Base-by-base conservation (phyloP, 2,329 filamentous ascomycete genomes). In the Fragosphaeria purpurea region DNA sequence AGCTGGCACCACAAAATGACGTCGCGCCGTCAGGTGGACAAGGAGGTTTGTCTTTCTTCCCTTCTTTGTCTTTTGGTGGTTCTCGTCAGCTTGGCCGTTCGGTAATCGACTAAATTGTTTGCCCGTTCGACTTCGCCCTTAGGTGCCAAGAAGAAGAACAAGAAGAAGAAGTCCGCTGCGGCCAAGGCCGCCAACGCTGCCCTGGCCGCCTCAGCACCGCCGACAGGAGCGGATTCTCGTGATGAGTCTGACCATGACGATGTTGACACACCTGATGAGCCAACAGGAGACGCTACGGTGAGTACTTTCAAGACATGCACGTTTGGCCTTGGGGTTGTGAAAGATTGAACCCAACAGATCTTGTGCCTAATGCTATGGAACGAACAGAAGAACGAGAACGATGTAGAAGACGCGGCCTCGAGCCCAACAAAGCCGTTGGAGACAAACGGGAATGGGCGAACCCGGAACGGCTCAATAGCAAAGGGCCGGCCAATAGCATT, bases 71-170 rank as follows among this genome's bases (percentile, higher is more conserved):
- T 44, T 40, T 44, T 34, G 31, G 33, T 8, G 60, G 22, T 22
- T 22, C 22, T 22, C 22, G 22, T 22, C 22, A 22, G 22, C 22
- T 22, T 22, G 22, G 22, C 22, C 22, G 3, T 22, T 22, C 22
- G 22, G 22, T 22, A 22, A 22, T 22, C 22, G 22, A 22, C 22
- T 22, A 22, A 22, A 22, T 22, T 22, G 22, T 22, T 22, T 22
- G 22, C 22, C 55, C 46, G 46, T 45, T 54, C 51, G 49, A 50
- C 37, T 40, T 12, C 43, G 38, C 39, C 43, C 43, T 44, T 32
- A 58, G 60, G 70, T 46, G 77, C 74, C 65, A 80, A 77, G 67
- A 80, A 76, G 68, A 75, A 72, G 62, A 75, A 72, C 60, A 79
- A 75, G 59, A 80, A 79, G 66, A 80, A 77, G 69, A 79, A 76